Evolutionary conservation across 108 stramenopile genomes (phyloP), one percentile per base, ranked within the genome.

Genomic region (Fragilaria radians): DNA sequence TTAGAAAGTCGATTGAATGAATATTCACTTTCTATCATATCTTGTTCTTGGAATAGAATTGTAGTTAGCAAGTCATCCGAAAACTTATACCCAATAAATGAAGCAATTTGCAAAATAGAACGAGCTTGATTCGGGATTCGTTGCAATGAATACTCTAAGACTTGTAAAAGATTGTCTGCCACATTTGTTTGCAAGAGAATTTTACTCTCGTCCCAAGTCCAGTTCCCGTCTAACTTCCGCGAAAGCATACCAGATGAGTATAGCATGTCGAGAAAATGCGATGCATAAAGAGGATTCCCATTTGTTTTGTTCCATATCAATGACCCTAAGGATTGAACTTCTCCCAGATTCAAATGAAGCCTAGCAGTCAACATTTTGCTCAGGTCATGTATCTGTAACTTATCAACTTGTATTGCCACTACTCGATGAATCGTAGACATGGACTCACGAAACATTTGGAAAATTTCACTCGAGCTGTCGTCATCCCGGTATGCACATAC

Each of bases 401-500:
- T 42, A 7, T 11, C 36, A 11, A 14, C 7, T 42, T 42, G 11
- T 14, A 42, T 7, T 11, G 14, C 36, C 14, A 14, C n/a, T n/a
- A n/a, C n/a, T 42, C 36, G 36, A 14, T 42, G 14, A 14, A 42
- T 14, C 7, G 14, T 14, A 42, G 36, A 42, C 36, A 14, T 11
- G 36, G 14, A 11, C 7, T 14, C 11, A 14, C 36, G 11, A 14
- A 42, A 14, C 14, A 7, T 42, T 42, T 14, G 36, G 36, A 28
- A 18, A 28, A 21, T 2, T 19, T 28, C 19, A 19, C 17, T 7
- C 50, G 50, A 18, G 17, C 9, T 24, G 5, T 21, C 24, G 18
- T 57, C 55, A n/a, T 57, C 31, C 14, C 55, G 34, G 32, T 27
- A 57, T 4, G 55, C 21, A 19, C 31, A 22, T 2, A 57, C 3